Percentiles rank a stretch among this genome's conserved stretches.
Evolutionary conservation across 2,329 filamentous ascomycete genomes (phyloP).

Genomic region (Penicillium sp.): DNA sequence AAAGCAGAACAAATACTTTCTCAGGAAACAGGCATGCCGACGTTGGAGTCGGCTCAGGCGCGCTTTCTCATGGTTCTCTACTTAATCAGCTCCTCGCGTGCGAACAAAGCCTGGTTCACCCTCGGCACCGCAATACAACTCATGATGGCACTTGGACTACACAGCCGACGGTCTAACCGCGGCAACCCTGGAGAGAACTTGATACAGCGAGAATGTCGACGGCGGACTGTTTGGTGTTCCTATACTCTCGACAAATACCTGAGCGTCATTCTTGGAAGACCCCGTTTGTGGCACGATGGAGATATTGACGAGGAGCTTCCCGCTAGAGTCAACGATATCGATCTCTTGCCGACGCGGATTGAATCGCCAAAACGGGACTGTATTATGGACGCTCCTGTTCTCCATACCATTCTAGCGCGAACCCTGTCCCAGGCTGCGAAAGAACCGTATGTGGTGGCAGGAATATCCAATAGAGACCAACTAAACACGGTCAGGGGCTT

Average conservation of each 20-base stretch:
- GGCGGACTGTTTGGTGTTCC: constrained; percentile 44
- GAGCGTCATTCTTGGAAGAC: constrained; percentile 44
- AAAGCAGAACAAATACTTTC: constrained; percentile 26
- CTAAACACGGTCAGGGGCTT: constrained; percentile 19
- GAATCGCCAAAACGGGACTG: constrained; percentile 23
- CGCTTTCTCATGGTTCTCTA: constrained; percentile 36
- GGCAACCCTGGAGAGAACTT: constrained; percentile 16
- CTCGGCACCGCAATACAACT: constrained; percentile 45
- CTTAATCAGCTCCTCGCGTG: constrained; percentile 42
- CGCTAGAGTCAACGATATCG: constrained; percentile 24
- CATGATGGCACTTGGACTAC: constrained; percentile 42
- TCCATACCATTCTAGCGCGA: constrained; percentile 26
- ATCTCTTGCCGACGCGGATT: constrained; percentile 16
- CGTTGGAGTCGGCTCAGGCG: constrained; percentile 28
- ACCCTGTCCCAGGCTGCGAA: constrained; percentile 27
- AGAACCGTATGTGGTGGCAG: constrained; percentile 26
- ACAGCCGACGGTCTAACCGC: constrained; percentile 28
- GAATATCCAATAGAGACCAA: constrained; percentile 17
- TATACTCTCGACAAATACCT: constrained; percentile 48
- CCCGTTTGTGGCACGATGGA: constrained; percentile 41
- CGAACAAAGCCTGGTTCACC: constrained; percentile 44
- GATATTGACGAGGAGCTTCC: constrained; percentile 61
- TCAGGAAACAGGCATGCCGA: constrained; percentile 26
- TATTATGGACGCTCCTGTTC: constrained; percentile 30
- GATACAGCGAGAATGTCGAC: constrained; percentile 37